A percentile compares a stretch with the other conserved stretches of the same genome.
These are phyloP conservation scores for Micromonas pusilla DNA, from an alignment of 139 green algal genomes.

Conservation along the genomic window DNA sequence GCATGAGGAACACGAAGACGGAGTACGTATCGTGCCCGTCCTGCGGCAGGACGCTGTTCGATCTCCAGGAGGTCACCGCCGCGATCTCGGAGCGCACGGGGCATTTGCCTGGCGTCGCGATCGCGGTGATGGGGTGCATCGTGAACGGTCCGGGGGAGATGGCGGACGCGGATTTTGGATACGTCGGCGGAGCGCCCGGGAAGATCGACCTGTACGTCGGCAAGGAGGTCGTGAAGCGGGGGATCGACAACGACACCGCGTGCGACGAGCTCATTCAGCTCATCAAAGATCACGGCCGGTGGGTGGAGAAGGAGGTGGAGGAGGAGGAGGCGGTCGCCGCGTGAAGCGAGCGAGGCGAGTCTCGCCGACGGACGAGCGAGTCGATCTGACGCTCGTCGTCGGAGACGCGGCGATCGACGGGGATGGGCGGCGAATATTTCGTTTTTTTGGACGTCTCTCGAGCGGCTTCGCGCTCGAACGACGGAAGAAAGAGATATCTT, in stretches of 20 bases:
- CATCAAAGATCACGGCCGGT: conserved; percentile 93
- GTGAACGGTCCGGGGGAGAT: conserved; percentile 98
- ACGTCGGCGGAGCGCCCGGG: conserved; percentile 54
- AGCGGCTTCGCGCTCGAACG: too few species aligned
- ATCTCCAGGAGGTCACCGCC: conserved; percentile 96
- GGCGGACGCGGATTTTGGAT: conserved; percentile 96
- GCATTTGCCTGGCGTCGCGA: conserved; percentile 80
- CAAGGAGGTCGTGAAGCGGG: conserved; percentile 91
- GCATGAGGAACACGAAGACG: conserved; percentile 99
- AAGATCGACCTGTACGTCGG: conserved; percentile 99
- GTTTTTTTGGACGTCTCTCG: too few species aligned
- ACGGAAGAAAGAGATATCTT: too few species aligned
- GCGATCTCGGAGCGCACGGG: conserved; percentile 84
- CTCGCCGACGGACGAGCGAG: too few species aligned
- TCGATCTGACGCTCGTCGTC: too few species aligned
- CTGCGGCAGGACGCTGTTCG: conserved; percentile 95
- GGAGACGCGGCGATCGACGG: too few species aligned
- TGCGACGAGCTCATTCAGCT: conserved; percentile 87
- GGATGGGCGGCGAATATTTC: too few species aligned
- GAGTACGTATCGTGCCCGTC: conserved; percentile 96
- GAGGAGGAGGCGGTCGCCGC: conserved; percentile 47
- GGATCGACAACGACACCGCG: conserved; percentile 75
- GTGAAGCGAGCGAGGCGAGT: neutral
- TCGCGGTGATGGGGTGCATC: conserved; percentile 99
- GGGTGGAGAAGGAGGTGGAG: conserved; percentile 67